These are phyloP conservation scores for Lactarius pseudohatsudake DNA, from an alignment of 768 basidiomycete genomes.

Conservation along the genomic window DNA sequence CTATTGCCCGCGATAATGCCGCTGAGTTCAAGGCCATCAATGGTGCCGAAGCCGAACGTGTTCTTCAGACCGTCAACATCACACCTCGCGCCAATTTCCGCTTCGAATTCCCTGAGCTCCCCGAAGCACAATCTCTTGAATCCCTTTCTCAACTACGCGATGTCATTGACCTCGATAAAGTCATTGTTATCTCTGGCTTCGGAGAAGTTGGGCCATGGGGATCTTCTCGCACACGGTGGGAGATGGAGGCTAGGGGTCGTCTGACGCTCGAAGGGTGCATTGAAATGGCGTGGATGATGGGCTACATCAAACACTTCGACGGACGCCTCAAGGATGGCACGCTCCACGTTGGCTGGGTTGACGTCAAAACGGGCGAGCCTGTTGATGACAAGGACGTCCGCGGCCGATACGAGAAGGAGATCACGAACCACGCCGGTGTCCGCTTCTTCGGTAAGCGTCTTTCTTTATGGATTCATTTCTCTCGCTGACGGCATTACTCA, in stretches of 20 bases:
- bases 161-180: constrained; percentile 92
- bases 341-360: constrained; percentile 97
- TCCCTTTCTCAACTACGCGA: constrained; percentile 81
- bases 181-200: constrained; percentile 93
- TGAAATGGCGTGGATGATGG: constrained; percentile 99
- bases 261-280: constrained; percentile 98
- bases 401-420: constrained; percentile 92
- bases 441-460: constrained; percentile 75
- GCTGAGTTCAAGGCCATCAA: constrained; percentile 93
- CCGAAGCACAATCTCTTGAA: constrained; percentile 61
- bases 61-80: constrained; percentile 89
- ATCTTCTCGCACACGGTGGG: constrained; percentile 96
- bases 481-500: constrained; percentile 36
- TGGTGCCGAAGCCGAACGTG: constrained; percentile 87
- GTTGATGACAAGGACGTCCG: constrained; percentile 98
- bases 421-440: constrained; percentile 87
- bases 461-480: background rate
- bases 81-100: constrained; percentile 98
- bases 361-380: constrained; percentile 88
- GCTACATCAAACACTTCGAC: constrained; percentile 97
- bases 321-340: constrained; percentile 92
- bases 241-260: constrained; percentile 98
- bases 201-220: constrained; percentile 99
- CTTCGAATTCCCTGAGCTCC: constrained; percentile 90
- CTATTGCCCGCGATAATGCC: constrained; percentile 90